These are phyloP conservation scores for Fusarium algeriense DNA, from an alignment of 2,329 filamentous ascomycete species.

Conservation along the genomic window DNA sequence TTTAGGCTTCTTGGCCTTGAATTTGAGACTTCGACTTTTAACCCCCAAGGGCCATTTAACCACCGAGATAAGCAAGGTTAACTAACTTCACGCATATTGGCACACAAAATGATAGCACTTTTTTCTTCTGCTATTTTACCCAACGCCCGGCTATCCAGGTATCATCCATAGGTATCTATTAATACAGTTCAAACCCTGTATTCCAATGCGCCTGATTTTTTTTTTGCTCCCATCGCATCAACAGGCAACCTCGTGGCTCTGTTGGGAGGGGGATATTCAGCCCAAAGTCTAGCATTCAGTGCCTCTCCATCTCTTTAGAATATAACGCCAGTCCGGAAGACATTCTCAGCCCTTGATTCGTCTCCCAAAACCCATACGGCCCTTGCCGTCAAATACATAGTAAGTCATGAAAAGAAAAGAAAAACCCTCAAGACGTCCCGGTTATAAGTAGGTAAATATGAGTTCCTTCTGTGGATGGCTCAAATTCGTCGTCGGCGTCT, in stretches of 20 bases:
- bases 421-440: conserved; percentile 20
- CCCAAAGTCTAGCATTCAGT: conserved; percentile 19
- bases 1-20: not conserved
- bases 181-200: conserved; percentile 32
- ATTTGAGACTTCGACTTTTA: not conserved
- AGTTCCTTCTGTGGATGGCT: conserved; percentile 1
- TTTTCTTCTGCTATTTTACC: conserved; percentile 18
- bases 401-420: conserved; percentile 28
- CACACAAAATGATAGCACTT: not conserved
- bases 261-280: not conserved
- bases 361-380: conserved; percentile 52
- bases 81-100: not conserved
- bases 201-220: conserved; percentile 18
- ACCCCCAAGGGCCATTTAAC: no score
- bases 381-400: conserved; percentile 45
- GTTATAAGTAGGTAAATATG: not conserved
- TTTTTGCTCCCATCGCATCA: not conserved
- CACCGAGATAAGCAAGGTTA: not conserved
- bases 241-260: not conserved
- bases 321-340: conserved; percentile 55
- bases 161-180: conserved; percentile 39
- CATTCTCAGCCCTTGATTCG: conserved; percentile 69
- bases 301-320: conserved; percentile 15
- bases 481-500: not conserved
- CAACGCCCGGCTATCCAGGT: conserved; percentile 38